Evolutionary conservation across 345 rosid species (phyloP).

Genomic region (Salix exigua): DNA sequence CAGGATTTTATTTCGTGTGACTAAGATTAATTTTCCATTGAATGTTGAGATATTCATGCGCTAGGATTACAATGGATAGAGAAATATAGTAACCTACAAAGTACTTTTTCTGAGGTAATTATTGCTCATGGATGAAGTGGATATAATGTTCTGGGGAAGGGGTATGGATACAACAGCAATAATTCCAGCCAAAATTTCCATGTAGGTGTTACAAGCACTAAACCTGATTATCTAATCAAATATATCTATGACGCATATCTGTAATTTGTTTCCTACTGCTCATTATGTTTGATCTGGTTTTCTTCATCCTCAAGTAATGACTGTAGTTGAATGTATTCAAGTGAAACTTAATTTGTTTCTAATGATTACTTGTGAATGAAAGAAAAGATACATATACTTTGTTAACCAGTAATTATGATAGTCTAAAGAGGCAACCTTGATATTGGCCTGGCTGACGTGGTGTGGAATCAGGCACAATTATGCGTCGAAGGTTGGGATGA

Average conservation of each 20-base stretch:
- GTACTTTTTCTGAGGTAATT: not conserved
- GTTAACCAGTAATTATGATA: not conserved
- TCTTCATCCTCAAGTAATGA: not conserved
- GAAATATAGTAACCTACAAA: not conserved
- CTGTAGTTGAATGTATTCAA: not conserved
- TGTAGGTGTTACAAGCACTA: not conserved
- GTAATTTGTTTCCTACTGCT: not conserved
- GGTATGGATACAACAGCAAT: not conserved
- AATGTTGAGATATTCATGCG: not conserved
- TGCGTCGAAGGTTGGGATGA: conserved; percentile 95
- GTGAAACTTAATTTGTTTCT: not conserved
- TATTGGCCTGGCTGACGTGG: not conserved
- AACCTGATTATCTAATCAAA: not conserved
- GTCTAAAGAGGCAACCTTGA: not conserved
- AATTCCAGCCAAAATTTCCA: not conserved
- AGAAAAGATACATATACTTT: not conserved
- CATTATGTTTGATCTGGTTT: not conserved
- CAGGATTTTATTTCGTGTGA: not conserved
- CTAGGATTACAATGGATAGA: not conserved
- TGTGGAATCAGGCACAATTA: conserved; percentile 60
- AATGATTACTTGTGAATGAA: not conserved
- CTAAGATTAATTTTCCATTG: not conserved
- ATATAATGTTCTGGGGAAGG: not conserved
- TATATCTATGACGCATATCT: not conserved
- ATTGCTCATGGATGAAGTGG: not conserved